A percentile compares a stretch with the other conserved stretches of the same genome.
phyloP scores from a whole-genome alignment of 441 rosid genomes.

The Populus hybrid region DNA sequence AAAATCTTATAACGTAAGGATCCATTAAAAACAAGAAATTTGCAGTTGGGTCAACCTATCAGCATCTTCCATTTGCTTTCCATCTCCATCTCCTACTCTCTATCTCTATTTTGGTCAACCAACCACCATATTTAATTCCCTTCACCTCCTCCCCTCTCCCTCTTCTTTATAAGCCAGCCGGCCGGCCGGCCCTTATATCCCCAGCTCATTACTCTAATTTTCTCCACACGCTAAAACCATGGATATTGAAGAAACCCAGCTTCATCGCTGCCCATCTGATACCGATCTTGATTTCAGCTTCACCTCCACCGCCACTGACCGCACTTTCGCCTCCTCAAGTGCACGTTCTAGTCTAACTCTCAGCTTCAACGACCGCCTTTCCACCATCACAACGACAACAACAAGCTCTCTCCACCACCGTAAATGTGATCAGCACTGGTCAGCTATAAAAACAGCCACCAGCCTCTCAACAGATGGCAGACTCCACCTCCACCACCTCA shows the following conservation, averaged over 20 bases:
- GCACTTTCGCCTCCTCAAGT: background rate
- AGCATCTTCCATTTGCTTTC: background rate
- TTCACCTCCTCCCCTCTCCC: background rate
- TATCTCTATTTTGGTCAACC: background rate
- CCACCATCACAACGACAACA: background rate
- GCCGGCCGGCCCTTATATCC: background rate
- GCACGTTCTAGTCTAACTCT: background rate
- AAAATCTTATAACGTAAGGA: too few relatives aligned
- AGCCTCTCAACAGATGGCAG: background rate
- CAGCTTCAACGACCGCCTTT: slow-evolving; percentile 1
- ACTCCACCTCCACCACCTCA: slow-evolving; percentile 71
- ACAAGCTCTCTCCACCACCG: background rate
- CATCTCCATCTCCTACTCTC: background rate
- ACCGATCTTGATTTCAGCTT: slow-evolving; percentile 1
- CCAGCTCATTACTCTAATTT: background rate
- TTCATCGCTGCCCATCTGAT: background rate
- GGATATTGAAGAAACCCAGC: background rate
- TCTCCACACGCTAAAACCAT: background rate
- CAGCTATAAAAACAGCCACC: background rate
- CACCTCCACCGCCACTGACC: background rate
- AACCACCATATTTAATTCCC: background rate
- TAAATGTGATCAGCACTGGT: background rate
- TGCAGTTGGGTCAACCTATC: background rate
- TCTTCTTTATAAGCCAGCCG: slow-evolving; percentile 1
- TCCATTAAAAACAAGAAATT: background rate